phyloP scores from a whole-genome alignment of 148 eudicot species.

The Spergularia bocconei region DNA sequence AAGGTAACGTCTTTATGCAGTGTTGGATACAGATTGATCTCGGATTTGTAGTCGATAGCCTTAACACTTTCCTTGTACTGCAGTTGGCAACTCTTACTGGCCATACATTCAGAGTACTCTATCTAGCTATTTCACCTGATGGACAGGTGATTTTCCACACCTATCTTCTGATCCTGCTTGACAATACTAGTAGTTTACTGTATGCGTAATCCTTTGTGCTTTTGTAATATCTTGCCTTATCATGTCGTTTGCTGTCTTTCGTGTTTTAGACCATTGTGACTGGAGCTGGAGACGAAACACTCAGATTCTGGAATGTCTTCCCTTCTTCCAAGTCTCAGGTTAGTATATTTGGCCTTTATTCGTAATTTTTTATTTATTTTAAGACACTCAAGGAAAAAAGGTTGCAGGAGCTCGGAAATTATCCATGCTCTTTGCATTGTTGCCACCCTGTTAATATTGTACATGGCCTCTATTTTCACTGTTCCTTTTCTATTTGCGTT shows the following conservation, averaged over 20 bases:
- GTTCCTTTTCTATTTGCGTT: background rate
- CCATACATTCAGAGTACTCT: conserved; percentile 77
- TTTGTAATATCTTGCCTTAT: background rate
- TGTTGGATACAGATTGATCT: background rate
- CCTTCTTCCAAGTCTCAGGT: conserved; percentile 92
- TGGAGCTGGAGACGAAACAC: conserved; percentile 97
- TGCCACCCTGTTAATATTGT: too few species aligned
- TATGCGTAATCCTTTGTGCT: background rate
- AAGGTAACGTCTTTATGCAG: conserved; percentile 46
- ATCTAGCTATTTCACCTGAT: conserved; percentile 87
- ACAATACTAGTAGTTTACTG: background rate
- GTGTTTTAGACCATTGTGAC: conserved; percentile 82
- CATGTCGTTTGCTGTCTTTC: conserved; percentile 16
- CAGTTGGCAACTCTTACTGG: conserved; percentile 90
- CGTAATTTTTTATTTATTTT: too few species aligned
- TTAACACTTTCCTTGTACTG: conserved; percentile 5
- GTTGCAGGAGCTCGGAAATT: too few species aligned
- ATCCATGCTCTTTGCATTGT: too few species aligned
- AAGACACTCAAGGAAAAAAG: too few species aligned
- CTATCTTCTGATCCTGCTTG: background rate
- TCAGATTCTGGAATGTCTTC: conserved; percentile 90
- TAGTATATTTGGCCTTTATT: conserved; percentile 1
- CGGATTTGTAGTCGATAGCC: background rate
- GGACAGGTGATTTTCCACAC: conserved; percentile 57
- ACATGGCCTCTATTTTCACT: background rate